Evolutionary conservation across 192 early-diverging fungal species (phyloP).

Genomic region (Chytriomyces hyalinus): DNA sequence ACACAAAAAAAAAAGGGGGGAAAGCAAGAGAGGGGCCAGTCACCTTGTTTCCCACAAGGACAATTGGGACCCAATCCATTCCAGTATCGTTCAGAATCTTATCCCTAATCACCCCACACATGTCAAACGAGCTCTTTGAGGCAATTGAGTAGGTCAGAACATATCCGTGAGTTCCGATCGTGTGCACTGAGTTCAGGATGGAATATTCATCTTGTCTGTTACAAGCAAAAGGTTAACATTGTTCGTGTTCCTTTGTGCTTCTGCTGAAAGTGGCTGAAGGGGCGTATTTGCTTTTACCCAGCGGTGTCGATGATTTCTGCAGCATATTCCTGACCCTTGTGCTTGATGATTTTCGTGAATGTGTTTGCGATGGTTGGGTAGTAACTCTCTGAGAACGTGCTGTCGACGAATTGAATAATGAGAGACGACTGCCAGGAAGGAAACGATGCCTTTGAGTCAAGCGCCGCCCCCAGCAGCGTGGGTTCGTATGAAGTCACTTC

Average conservation of each 20-base stretch:
- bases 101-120: conserved; percentile 86
- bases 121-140: conserved; percentile 84
- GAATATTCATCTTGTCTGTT: conserved; percentile 78
- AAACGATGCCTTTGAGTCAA: not conserved
- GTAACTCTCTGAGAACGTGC: conserved; percentile 89
- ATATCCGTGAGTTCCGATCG: conserved; percentile 91
- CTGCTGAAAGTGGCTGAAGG: not conserved
- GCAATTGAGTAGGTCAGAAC: conserved; percentile 93
- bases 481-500: not conserved
- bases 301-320: conserved; percentile 95
- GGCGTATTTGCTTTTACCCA: conserved; percentile 73
- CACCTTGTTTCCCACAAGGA: conserved; percentile 82
- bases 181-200: conserved; percentile 88
- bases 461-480: not conserved
- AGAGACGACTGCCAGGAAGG: conserved; percentile 82
- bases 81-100: conserved; percentile 94
- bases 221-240: not conserved
- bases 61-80: conserved; percentile 86
- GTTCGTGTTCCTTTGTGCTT: not conserved
- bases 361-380: conserved; percentile 96
- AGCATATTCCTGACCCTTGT: conserved; percentile 80
- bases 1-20: not conserved
- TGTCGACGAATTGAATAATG: conserved; percentile 90
- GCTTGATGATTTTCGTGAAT: conserved; percentile 83
- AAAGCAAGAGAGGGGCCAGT: not conserved